Percentiles rank a stretch among this genome's conserved stretches.
Evolutionary conservation across 371 early-diverging fungal genomes (phyloP).

Genomic region (Entomophthora muscae): DNA sequence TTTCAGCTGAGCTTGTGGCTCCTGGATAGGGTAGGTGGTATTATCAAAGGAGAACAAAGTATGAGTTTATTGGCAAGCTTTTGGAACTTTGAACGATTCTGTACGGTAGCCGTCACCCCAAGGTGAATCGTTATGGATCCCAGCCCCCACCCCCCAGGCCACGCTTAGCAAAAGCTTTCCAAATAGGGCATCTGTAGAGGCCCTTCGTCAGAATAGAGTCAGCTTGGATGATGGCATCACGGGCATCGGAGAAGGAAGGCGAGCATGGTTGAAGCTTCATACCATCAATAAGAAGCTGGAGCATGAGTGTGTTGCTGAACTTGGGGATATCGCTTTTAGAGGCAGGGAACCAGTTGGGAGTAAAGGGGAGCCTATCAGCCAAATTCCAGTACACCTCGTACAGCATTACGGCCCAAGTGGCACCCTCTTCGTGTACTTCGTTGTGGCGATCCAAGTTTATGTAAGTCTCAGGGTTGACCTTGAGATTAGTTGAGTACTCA

Average conservation of each 20-base stretch:
- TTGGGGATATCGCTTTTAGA: too few relatives aligned
- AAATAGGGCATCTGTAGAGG: slow-evolving; percentile 65
- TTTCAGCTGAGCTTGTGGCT: too few relatives aligned
- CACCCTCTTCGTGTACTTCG: slow-evolving; percentile 92
- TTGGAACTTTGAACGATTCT: slow-evolving; percentile 38
- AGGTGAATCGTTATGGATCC: slow-evolving; percentile 32
- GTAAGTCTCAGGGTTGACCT: slow-evolving; percentile 80
- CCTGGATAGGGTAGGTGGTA: too few relatives aligned
- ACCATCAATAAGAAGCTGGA: slow-evolving; percentile 81
- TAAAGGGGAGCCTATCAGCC: slow-evolving; percentile 59
- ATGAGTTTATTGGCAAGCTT: slow-evolving; percentile 21
- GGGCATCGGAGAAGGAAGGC: slow-evolving; percentile 75
- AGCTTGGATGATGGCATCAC: slow-evolving; percentile 83
- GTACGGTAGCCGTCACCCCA: slow-evolving; percentile 39
- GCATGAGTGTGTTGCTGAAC: slow-evolving; percentile 63
- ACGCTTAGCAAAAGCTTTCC: slow-evolving; percentile 81
- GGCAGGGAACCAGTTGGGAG: slow-evolving; percentile 32
- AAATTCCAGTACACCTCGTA: slow-evolving; percentile 84
- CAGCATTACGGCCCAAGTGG: slow-evolving; percentile 89
- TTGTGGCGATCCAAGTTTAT: slow-evolving; percentile 64
- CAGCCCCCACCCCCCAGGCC: slow-evolving; percentile 66
- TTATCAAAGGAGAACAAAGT: too few relatives aligned
- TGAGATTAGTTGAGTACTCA: slow-evolving; percentile 62
- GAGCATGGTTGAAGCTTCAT: slow-evolving; percentile 85
- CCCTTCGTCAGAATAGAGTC: slow-evolving; percentile 61